Conservation (phyloP, 257 asterid genomes). For the Coffea eugenioides region DNA sequence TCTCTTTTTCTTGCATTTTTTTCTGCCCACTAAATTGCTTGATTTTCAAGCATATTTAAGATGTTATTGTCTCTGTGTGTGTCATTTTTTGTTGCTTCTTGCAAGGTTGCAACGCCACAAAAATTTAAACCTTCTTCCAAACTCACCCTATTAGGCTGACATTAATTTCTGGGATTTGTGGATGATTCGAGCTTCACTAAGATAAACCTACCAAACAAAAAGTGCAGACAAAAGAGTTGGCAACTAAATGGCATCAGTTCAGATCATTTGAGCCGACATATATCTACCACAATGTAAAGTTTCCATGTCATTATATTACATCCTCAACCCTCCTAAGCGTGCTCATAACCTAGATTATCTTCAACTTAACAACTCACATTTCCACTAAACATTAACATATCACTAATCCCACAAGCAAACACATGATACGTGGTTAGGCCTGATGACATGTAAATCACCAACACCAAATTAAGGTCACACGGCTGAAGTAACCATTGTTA, state of each 20-base stretch:
- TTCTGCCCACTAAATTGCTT: too few species aligned
- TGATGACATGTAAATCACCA: constrained; percentile 74
- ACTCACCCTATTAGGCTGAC: neutral
- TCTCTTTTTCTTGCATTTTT: too few species aligned
- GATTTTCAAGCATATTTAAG: too few species aligned
- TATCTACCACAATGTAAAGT: constrained; percentile 12
- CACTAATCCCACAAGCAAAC: constrained; percentile 27
- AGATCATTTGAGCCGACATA: constrained; percentile 17
- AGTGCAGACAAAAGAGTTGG: neutral
- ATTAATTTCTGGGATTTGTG: neutral
- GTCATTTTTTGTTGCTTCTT: neutral
- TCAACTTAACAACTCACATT: constrained; percentile 46
- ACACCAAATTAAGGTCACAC: constrained; percentile 34
- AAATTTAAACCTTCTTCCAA: neutral
- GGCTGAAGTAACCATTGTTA: constrained; percentile 12
- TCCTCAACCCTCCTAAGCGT: constrained; percentile 19
- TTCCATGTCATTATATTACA: neutral
- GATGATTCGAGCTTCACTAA: constrained; percentile 2
- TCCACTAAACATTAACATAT: constrained; percentile 46
- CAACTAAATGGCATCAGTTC: constrained; percentile 6
- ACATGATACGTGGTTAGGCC: constrained; percentile 49
- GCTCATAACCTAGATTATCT: constrained; percentile 56
- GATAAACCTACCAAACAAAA: neutral
- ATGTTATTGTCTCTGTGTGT: neutral
- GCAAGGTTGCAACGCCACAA: neutral